These are phyloP conservation scores for Elsinoe batatas DNA, from an alignment of 2,329 filamentous ascomycete genomes.

Conservation along the genomic window DNA sequence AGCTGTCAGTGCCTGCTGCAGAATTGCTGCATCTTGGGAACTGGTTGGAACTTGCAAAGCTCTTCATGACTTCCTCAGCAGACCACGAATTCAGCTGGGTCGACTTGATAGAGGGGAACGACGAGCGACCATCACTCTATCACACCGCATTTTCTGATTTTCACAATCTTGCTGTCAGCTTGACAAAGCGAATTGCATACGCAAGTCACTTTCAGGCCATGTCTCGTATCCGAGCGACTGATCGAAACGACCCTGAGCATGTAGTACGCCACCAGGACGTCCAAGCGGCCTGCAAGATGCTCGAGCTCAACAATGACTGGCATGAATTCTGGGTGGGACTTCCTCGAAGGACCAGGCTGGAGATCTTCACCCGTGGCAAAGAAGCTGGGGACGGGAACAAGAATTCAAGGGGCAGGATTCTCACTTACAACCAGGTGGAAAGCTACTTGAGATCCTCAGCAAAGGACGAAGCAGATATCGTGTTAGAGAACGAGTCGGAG, in stretches of 20 bases:
- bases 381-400: background rate
- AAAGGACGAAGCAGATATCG: background rate
- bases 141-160: conserved; percentile 70
- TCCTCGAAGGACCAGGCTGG: conserved; percentile 43
- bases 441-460: conserved; percentile 25
- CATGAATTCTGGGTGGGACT: conserved; percentile 43
- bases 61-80: conserved; percentile 64
- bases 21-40: conserved; percentile 48
- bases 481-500: conserved; percentile 14
- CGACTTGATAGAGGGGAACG: conserved; percentile 36
- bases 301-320: conserved; percentile 41
- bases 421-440: conserved; percentile 35
- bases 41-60: conserved; percentile 54
- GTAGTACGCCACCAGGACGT: conserved; percentile 36
- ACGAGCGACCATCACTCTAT: conserved; percentile 58
- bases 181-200: conserved; percentile 62
- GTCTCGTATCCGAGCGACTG: conserved; percentile 52
- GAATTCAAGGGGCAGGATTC: background rate
- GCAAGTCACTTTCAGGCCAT: conserved; percentile 60
- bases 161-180: conserved; percentile 53
- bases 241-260: conserved; percentile 21
- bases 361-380: conserved; percentile 32
- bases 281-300: conserved; percentile 42
- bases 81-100: conserved; percentile 59
- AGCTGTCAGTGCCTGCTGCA: conserved; percentile 37